Conservation (phyloP, 2,329 filamentous ascomycete genomes). For the Sporothrix humicola region DNA sequence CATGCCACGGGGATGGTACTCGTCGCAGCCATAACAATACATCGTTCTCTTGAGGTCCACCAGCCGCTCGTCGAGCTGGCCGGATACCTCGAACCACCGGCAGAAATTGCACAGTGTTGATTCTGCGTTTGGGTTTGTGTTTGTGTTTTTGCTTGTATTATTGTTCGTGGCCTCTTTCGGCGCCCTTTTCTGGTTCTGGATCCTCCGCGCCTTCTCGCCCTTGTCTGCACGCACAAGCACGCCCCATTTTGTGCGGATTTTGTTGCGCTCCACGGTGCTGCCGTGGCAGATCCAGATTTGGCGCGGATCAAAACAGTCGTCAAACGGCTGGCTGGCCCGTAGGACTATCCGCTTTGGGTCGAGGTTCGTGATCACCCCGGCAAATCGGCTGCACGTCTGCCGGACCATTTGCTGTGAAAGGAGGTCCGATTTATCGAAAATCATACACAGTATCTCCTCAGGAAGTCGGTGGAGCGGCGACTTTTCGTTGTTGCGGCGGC, state of each 20-base stretch:
- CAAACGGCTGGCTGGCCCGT: background rate
- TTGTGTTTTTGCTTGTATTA: too few relatives aligned
- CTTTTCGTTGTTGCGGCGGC: background rate
- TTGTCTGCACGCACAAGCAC: too few relatives aligned
- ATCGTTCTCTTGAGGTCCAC: background rate
- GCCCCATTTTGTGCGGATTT: background rate
- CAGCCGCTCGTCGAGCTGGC: background rate
- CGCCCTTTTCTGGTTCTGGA: too few relatives aligned
- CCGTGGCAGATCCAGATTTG: background rate
- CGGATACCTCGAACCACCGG: background rate
- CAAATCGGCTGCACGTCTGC: background rate
- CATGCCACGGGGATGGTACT: background rate
- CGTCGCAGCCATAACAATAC: background rate
- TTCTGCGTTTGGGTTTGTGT: too few relatives aligned
- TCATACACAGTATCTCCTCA: background rate
- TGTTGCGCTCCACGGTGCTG: background rate
- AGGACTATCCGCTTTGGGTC: background rate
- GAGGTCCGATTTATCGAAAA: background rate
- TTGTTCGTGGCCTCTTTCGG: too few relatives aligned
- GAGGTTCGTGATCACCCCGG: background rate
- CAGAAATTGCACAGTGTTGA: background rate
- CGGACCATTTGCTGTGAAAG: constrained; percentile 1
- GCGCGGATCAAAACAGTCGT: background rate
- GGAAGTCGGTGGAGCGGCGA: background rate
- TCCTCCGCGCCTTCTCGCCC: too few relatives aligned